Evolutionary conservation across 2,329 filamentous ascomycete species (phyloP).

Genomic region (Aspergillus sclerotialis): DNA sequence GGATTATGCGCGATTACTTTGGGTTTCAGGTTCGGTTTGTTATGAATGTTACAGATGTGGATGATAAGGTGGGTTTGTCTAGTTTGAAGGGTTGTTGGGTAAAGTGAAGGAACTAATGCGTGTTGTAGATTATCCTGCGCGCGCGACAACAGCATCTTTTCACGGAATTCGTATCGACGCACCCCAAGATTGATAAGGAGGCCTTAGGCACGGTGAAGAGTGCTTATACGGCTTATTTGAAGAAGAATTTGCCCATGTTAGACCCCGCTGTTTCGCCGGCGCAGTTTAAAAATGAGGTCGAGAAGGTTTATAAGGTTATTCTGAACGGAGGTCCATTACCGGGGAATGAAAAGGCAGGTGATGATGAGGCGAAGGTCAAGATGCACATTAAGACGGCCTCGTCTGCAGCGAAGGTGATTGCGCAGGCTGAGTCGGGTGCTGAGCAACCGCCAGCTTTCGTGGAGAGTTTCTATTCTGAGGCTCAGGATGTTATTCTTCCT

Average conservation of each 20-base stretch:
- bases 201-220: slow-evolving; percentile 44
- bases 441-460: slow-evolving; percentile 18
- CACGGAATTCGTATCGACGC: slow-evolving; percentile 54
- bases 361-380: slow-evolving; percentile 79
- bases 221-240: slow-evolving; percentile 52
- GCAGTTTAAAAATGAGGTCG: slow-evolving; percentile 41
- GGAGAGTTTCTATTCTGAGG: slow-evolving; percentile 49
- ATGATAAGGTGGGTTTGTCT: slow-evolving; percentile 54
- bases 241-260: slow-evolving; percentile 60
- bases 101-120: slow-evolving; percentile 5
- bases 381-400: slow-evolving; percentile 70
- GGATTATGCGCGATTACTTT: slow-evolving; percentile 78
- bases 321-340: slow-evolving; percentile 50
- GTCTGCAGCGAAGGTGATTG: slow-evolving; percentile 47
- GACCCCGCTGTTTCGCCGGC: slow-evolving; percentile 38
- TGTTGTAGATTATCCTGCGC: slow-evolving; percentile 51
- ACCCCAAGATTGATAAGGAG: slow-evolving; percentile 37
- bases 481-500: slow-evolving; percentile 66
- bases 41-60: slow-evolving; percentile 87
- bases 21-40: slow-evolving; percentile 77
- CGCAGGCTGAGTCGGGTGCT: slow-evolving; percentile 19
- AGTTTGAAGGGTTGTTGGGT: neutral
- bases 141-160: slow-evolving; percentile 75
- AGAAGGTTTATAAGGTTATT: slow-evolving; percentile 48
- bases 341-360: slow-evolving; percentile 53